Evolutionary conservation across 2,329 filamentous ascomycete genomes (phyloP).

Genomic region (Penicillium sp.): DNA sequence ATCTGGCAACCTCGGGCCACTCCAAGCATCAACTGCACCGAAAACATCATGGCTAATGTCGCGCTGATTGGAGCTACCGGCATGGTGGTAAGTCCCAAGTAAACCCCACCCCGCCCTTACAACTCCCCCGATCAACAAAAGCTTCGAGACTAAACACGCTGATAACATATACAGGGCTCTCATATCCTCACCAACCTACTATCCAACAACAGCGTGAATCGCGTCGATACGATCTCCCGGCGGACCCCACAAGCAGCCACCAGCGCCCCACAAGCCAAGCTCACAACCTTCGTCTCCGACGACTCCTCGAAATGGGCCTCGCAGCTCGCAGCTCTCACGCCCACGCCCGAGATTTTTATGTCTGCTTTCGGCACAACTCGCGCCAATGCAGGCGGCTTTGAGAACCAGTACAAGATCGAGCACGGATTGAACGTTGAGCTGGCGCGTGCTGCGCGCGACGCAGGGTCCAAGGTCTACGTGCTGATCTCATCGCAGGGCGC

Average conservation of each 20-base stretch:
- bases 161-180: conserved; percentile 54
- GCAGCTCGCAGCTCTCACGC: conserved; percentile 52
- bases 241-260: conserved; percentile 38
- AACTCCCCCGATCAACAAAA: not conserved
- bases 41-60: conserved; percentile 41
- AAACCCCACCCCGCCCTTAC: not conserved
- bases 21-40: not conserved
- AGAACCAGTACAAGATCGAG: conserved; percentile 81
- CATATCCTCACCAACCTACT: conserved; percentile 61
- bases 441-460: conserved; percentile 66
- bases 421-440: conserved; percentile 78
- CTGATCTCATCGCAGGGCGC: conserved; percentile 60
- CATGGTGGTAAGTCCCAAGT: conserved; percentile 41
- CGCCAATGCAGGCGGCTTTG: conserved; percentile 66
- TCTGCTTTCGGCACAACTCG: conserved; percentile 77
- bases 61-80: conserved; percentile 46
- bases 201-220: conserved; percentile 33
- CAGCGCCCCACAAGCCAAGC: conserved; percentile 53
- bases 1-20: not conserved
- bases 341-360: conserved; percentile 62
- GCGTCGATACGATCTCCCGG: conserved; percentile 45
- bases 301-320: conserved; percentile 66
- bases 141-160: conserved; percentile 4
- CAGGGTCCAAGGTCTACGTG: conserved; percentile 69
- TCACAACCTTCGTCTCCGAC: conserved; percentile 60